Base-by-base conservation (phyloP, 352 stramenopile genomes). In the Globisporangium acanthophoron region DNA sequence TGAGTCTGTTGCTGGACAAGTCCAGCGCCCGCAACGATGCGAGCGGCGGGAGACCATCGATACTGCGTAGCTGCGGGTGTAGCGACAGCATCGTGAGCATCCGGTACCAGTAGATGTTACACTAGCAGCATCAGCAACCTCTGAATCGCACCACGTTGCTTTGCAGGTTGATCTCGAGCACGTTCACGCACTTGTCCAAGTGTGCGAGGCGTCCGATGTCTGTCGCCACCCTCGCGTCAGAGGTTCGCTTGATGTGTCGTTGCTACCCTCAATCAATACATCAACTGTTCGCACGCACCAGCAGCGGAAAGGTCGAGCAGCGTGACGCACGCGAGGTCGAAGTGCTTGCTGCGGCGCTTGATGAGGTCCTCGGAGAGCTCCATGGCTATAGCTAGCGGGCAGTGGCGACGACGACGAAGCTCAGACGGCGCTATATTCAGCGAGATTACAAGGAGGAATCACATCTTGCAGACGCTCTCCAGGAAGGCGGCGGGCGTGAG, bases 261-360 rank as follows among this genome's bases (percentile, higher is more conserved):
- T 49, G 11, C 16, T 9, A 15, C 40, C 40, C 5, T 13, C 7
- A 18, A 20, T n/a, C 18, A 3, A 13, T 13, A 13, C n/a, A 29
- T 18, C 12, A 4, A 15, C 3, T 1, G 5, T 9, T 18, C 24
- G 13, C 43, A 78, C 24, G 13, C 43, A 78, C 67, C 65, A 24
- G 72, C 71, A n/a, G 31, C 35, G 0, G 79, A 85, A 46, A 90
- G 74, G 48, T 92, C 78, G 41, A 92, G 60, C 44, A 83, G 61
- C 49, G 79, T 78, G 57, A 92, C 67, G 60, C 83, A 88, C 40
- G 56, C 70, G 18, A 89, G 50, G 55, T 92, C 82, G 58, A 90
- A 92, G 64, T 92, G 82, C 31, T 84, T 84, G 59, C 79, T 90
- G 41, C 78, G 69, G 9, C 71, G 74, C 65, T 92, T 92, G 66